Evolutionary conservation across 805 yeast genomes (phyloP).

Genomic region (Metschnikowia proteae): DNA sequence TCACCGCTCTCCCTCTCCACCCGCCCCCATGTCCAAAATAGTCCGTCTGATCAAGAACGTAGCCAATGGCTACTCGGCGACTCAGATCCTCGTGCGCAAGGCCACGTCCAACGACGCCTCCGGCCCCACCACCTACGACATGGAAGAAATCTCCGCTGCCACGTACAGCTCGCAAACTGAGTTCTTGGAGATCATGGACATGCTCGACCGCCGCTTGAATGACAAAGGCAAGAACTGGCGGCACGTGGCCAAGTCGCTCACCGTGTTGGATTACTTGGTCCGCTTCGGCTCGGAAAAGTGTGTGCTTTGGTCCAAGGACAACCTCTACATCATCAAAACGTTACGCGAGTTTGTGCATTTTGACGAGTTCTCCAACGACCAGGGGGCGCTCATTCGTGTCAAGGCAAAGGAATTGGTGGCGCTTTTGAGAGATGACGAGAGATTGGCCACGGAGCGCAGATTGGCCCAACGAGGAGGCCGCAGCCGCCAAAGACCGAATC

Average conservation of each 20-base stretch:
- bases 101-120: conserved; percentile 86
- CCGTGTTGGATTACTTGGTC: conserved; percentile 83
- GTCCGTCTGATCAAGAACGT: conserved; percentile 85
- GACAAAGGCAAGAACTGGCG: conserved; percentile 98
- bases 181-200: conserved; percentile 87
- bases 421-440: conserved; percentile 76
- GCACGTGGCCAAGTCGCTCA: conserved; percentile 87
- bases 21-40: conserved; percentile 65
- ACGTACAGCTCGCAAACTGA: conserved; percentile 69
- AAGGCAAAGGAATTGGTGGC: conserved; percentile 86
- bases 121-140: conserved; percentile 76
- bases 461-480: conserved; percentile 22
- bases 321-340: conserved; percentile 82
- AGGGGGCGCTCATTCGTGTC: conserved; percentile 80
- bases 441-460: conserved; percentile 67
- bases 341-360: conserved; percentile 81
- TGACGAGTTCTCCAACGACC: conserved; percentile 77
- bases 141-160: conserved; percentile 78
- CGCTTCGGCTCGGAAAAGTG: conserved; percentile 84
- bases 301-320: conserved; percentile 88
- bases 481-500: background rate
- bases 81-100: conserved; percentile 84
- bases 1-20: background rate
- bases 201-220: conserved; percentile 85
- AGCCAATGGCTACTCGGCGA: conserved; percentile 81